Conservation (phyloP, 768 basidiomycete genomes). For the Lyophyllum decastes region DNA sequence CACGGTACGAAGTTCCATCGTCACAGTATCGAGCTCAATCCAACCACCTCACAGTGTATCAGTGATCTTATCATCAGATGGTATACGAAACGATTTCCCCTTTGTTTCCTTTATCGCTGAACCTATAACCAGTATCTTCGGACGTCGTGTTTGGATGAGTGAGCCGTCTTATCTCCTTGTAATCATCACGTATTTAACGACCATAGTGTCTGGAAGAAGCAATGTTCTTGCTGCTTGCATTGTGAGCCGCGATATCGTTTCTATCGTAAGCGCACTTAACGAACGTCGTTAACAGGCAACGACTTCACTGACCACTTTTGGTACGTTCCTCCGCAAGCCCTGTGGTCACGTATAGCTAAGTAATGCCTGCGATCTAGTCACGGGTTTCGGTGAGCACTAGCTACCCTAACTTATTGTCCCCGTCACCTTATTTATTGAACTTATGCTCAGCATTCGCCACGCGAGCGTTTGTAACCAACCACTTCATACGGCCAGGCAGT, state of each 20-base stretch:
- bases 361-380: constrained; percentile 1
- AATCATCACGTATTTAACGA: background rate
- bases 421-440: background rate
- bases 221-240: constrained; percentile 17
- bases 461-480: constrained; percentile 25
- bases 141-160: constrained; percentile 28
- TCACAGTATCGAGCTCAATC: background rate
- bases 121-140: constrained; percentile 21
- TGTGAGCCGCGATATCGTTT: constrained; percentile 11
- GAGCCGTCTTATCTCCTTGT: background rate
- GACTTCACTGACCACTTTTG: constrained; percentile 17
- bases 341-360: background rate
- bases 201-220: constrained; percentile 20
- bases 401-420: background rate
- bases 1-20: constrained; percentile 1
- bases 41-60: constrained; percentile 5
- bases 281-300: constrained; percentile 1
- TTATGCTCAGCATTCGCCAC: constrained; percentile 25
- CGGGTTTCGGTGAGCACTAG: constrained; percentile 17
- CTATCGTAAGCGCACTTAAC: background rate
- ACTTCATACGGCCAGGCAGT: background rate
- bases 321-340: constrained; percentile 7
- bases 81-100: constrained; percentile 16
- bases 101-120: background rate
- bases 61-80: constrained; percentile 32